These are phyloP conservation scores for Nitzschia sp. DNA, from an alignment of 108 stramenopile genomes.

Conservation along the genomic window DNA sequence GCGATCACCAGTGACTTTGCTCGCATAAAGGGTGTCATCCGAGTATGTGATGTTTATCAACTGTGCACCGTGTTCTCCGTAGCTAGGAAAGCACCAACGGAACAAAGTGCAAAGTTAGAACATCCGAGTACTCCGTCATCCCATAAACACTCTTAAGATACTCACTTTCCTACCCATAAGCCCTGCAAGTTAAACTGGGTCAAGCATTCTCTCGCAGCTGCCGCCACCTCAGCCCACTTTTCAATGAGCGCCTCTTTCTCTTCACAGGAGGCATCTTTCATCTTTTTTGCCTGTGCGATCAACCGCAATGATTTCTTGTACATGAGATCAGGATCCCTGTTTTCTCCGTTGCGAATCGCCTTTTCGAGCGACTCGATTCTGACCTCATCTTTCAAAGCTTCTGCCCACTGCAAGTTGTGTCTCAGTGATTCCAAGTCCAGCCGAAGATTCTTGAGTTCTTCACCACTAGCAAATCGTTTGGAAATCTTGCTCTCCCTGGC, in stretches of 20 bases:
- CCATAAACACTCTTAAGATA: too few relatives aligned
- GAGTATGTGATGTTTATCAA: slow-evolving; percentile 75
- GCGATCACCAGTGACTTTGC: slow-evolving; percentile 76
- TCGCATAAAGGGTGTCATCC: slow-evolving; percentile 72
- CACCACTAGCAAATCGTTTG: slow-evolving; percentile 21
- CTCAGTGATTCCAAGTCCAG: slow-evolving; percentile 26
- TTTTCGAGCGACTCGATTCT: slow-evolving; percentile 23
- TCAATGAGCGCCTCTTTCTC: slow-evolving; percentile 33
- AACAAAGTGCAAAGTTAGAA: background rate
- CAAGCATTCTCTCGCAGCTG: slow-evolving; percentile 45
- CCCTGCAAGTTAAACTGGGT: slow-evolving; percentile 81
- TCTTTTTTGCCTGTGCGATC: slow-evolving; percentile 42
- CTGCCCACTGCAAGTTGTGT: slow-evolving; percentile 41
- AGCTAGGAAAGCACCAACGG: slow-evolving; percentile 36
- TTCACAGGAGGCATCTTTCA: slow-evolving; percentile 45
- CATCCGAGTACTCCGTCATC: too few relatives aligned
- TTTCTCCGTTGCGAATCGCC: slow-evolving; percentile 34
- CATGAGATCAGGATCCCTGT: slow-evolving; percentile 46
- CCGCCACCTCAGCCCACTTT: slow-evolving; percentile 32
- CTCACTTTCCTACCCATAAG: slow-evolving; percentile 87
- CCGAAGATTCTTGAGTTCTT: slow-evolving; percentile 27
- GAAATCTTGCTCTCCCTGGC: background rate
- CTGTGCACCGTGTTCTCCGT: slow-evolving; percentile 65
- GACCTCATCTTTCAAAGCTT: slow-evolving; percentile 32
- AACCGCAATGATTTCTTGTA: slow-evolving; percentile 37